These are phyloP conservation scores for Tetracladium maxilliforme DNA, from an alignment of 2,329 filamentous ascomycete species.

Conservation along the genomic window DNA sequence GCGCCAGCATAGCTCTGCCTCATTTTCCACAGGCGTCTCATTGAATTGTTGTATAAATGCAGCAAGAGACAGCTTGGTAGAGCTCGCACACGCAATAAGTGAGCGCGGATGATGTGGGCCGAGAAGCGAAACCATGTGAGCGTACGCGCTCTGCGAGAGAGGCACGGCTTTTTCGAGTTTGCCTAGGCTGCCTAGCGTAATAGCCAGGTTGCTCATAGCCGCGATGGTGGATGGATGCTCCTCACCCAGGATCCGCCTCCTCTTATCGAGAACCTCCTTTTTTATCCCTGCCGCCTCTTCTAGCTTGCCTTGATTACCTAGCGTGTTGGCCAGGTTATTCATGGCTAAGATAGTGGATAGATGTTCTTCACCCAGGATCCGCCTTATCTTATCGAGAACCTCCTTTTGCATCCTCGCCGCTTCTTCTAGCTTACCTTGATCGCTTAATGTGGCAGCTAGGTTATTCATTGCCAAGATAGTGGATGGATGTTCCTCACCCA, in stretches of 20 bases:
- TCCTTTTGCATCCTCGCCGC: conserved; percentile 10
- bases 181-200: conserved; percentile 4
- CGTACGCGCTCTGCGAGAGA: no score
- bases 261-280: conserved; percentile 2
- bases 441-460: no score
- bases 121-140: no score
- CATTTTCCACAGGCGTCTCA: no score
- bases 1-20: no score
- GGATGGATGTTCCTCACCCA: no score
- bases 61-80: no score
- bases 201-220: conserved; percentile 1
- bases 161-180: conserved; percentile 10
- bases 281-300: conserved; percentile 11
- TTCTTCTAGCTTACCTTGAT: conserved; percentile 11
- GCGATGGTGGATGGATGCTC: conserved; percentile 1
- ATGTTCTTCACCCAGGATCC: conserved; percentile 1
- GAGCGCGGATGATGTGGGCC: no score
- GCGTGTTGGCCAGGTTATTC: conserved; percentile 1
- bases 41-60: no score
- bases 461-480: no score
- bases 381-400: conserved; percentile 1
- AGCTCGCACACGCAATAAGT: no score
- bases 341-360: conserved; percentile 1
- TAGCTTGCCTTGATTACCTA: conserved; percentile 9
- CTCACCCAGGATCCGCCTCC: conserved; percentile 1